Evolutionary conservation across 2,329 filamentous ascomycete species (phyloP).

Genomic region (Ceratocystis papillata): DNA sequence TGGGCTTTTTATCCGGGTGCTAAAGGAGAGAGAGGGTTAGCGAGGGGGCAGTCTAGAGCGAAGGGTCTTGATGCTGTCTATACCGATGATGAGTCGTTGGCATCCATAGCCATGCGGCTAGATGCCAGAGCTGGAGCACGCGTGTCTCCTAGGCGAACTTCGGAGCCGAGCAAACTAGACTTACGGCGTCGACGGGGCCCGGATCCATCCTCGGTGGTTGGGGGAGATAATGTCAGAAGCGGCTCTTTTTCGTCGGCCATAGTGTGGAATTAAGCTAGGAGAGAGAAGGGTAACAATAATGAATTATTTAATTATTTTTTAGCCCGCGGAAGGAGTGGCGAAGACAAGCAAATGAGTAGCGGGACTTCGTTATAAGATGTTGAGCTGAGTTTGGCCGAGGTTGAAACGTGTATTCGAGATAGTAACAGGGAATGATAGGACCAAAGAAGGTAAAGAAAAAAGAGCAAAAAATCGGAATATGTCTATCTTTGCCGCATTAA

Average conservation of each 20-base stretch:
- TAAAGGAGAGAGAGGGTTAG: constrained; percentile 1
- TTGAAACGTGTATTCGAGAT: too few relatives aligned
- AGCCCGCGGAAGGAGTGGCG: background rate
- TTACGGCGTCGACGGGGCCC: constrained; percentile 42
- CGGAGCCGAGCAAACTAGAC: constrained; percentile 44
- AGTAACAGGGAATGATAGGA: too few relatives aligned
- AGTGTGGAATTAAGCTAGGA: background rate
- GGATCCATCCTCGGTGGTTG: constrained; percentile 25
- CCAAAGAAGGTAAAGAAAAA: background rate
- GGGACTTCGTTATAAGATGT: too few relatives aligned
- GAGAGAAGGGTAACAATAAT: background rate
- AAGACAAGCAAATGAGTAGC: background rate
- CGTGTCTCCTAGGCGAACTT: constrained; percentile 46
- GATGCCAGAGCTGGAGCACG: constrained; percentile 46
- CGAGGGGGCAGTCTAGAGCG: background rate
- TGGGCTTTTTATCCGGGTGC: constrained; percentile 32
- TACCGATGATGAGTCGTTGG: constrained; percentile 24
- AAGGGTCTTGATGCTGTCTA: constrained; percentile 9
- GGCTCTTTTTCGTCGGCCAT: constrained; percentile 3
- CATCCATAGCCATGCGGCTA: constrained; percentile 38
- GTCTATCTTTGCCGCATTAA: background rate
- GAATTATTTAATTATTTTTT: background rate
- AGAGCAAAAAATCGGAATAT: background rate
- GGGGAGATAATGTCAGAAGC: background rate
- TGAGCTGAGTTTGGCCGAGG: too few relatives aligned